Base-by-base conservation (phyloP, 1,284 basidiomycete species). In the Inonotus hispidus region DNA sequence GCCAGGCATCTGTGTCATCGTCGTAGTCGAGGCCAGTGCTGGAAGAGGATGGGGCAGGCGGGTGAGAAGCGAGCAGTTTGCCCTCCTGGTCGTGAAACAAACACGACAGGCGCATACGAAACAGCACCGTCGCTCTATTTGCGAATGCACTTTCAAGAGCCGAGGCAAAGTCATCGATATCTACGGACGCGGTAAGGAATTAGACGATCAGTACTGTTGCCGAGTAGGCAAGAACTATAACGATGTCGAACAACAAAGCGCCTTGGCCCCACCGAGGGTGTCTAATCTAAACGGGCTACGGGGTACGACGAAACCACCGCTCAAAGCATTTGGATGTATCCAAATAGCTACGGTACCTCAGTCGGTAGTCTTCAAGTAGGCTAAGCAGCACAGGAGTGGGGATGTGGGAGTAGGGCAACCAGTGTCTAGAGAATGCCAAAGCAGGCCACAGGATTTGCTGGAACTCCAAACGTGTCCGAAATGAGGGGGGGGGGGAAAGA, bases 41-140 rank as follows among this genome's bases (percentile, higher is more conserved):
- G 16, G 41, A 43, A 21, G 19, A 43, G 25, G 35, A 25, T 35
- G 52, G 25, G 41, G 29, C 7, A 21, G 41, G 29, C 21, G 56
- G 46, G n/a, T 37, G 32, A 23, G 10, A 46, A 29, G 76, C 78
- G 58, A 90, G 83, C 53, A 82, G 78, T 27, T 74, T 73, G 0
- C 85, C 81, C 21, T 86, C 77, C 21, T 79, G 74, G 66, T 88
- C 81, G 56, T 86, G 83, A 66, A 94, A 90, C 25, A 81, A 84
- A 68, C 91, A 94, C 3, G 90, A 87, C 25, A 96, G 74, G 4
- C 93, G 82, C 92, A 95, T 95, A 38, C 94, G 79, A 69, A 93
- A 85, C 4, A 95, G 76, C n/a, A 95, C 80, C 0, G 89, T 89
- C 2, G 88, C 87, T 66, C 84, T 88, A 6, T 88, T 87, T 32